phyloP scores from a whole-genome alignment of 2,329 filamentous ascomycete species.

The Sporothrix dimorphospora region DNA sequence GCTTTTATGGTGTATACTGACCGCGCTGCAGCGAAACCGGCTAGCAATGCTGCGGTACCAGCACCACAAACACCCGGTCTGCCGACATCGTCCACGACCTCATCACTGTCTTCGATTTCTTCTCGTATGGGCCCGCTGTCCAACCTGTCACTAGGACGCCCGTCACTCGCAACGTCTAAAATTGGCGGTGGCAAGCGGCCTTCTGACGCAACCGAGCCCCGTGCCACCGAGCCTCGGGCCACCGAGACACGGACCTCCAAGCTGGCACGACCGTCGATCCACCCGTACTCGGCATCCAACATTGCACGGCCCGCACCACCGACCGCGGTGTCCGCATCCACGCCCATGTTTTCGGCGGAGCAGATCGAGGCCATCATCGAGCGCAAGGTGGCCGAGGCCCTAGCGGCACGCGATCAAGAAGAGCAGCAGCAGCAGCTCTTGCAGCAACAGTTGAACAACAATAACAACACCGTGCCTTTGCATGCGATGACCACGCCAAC shows the following conservation, averaged over 20 bases:
- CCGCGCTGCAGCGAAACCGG: conserved; percentile 43
- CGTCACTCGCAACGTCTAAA: conserved; percentile 21
- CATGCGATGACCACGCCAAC: not conserved
- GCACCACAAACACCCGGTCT: conserved; percentile 35
- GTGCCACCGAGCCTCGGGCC: not conserved
- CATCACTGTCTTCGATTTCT: conserved; percentile 34
- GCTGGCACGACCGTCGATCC: conserved; percentile 42
- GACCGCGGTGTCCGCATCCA: conserved; percentile 37
- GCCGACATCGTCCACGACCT: conserved; percentile 37
- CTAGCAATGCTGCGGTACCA: not conserved
- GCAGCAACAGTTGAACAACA: conserved; percentile 34
- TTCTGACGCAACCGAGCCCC: conserved; percentile 36
- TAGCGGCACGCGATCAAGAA: conserved; percentile 71
- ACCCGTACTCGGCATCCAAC: conserved; percentile 26
- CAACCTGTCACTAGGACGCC: conserved; percentile 38
- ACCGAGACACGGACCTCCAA: conserved; percentile 41
- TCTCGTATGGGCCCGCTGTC: conserved; percentile 35
- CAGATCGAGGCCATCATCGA: conserved; percentile 91
- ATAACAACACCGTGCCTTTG: not conserved
- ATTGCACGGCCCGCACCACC: conserved; percentile 26
- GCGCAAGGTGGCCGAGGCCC: conserved; percentile 85
- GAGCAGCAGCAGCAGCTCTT: conserved; percentile 42
- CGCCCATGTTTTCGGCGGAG: conserved; percentile 58
- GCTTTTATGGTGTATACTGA: conserved; percentile 88
- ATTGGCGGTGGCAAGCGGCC: conserved; percentile 39